Evolutionary conservation across 1,139 yeast genomes (phyloP).

Genomic region (Yueomyces sp.): DNA sequence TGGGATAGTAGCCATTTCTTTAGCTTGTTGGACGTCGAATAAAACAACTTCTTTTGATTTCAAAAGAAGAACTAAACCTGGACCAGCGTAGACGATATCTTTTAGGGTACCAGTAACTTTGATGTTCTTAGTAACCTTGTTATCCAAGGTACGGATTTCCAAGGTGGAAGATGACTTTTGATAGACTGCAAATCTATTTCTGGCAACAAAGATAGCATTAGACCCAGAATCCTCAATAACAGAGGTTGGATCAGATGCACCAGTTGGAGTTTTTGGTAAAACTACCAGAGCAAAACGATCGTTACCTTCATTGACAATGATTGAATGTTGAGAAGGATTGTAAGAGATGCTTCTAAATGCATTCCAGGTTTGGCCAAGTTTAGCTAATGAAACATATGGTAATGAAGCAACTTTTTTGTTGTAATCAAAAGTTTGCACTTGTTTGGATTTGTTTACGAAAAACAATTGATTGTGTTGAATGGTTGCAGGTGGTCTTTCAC

Average conservation of each 20-base stretch:
- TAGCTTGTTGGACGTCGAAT: slow-evolving; percentile 89
- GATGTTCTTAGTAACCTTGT: slow-evolving; percentile 69
- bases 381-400: slow-evolving; percentile 75
- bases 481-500: slow-evolving; percentile 90
- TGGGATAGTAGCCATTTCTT: slow-evolving; percentile 54
- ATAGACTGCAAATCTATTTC: slow-evolving; percentile 86
- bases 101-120: slow-evolving; percentile 59
- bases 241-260: slow-evolving; percentile 82
- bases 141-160: slow-evolving; percentile 73
- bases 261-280: slow-evolving; percentile 79
- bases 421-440: slow-evolving; percentile 69
- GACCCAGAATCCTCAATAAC: slow-evolving; percentile 71
- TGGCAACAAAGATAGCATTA: slow-evolving; percentile 80
- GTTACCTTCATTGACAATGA: slow-evolving; percentile 59
- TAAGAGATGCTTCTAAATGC: slow-evolving; percentile 77
- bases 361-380: slow-evolving; percentile 76
- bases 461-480: slow-evolving; percentile 57
- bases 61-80: slow-evolving; percentile 71
- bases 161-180: slow-evolving; percentile 50
- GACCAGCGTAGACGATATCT: slow-evolving; percentile 68
- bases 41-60: slow-evolving; percentile 62
- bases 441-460: slow-evolving; percentile 75
- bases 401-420: slow-evolving; percentile 45
- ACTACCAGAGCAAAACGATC: slow-evolving; percentile 61
- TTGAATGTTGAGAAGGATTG: slow-evolving; percentile 84